Evolutionary conservation across 2,329 filamentous ascomycete species (phyloP).

Genomic region (Alternaria triticina): DNA sequence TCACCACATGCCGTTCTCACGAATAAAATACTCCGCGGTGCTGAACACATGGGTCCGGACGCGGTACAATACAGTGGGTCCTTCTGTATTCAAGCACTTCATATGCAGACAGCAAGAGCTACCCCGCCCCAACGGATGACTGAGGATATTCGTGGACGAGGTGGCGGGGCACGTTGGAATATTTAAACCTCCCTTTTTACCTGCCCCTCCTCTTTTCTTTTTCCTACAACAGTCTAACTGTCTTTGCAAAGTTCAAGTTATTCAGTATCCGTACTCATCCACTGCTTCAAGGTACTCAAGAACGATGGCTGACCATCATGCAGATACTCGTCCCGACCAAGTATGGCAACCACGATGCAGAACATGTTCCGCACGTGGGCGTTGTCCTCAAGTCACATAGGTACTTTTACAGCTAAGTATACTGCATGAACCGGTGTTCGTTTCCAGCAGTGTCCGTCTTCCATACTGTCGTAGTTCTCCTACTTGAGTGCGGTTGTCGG

Average conservation of each 20-base stretch:
- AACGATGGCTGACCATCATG: constrained; percentile 26
- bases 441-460: constrained; percentile 20
- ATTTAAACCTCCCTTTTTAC: constrained; percentile 24
- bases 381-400: constrained; percentile 47
- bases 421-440: constrained; percentile 54
- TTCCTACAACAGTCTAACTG: not conserved
- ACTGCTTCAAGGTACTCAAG: not conserved
- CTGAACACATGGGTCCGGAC: not conserved
- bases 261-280: constrained; percentile 28
- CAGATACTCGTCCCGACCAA: constrained; percentile 27
- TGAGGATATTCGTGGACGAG: constrained; percentile 21
- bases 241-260: not conserved
- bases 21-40: constrained; percentile 12
- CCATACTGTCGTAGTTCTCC: constrained; percentile 1
- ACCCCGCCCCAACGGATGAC: constrained; percentile 39
- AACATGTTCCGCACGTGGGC: constrained; percentile 40
- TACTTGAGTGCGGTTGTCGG: not conserved
- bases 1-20: not conserved
- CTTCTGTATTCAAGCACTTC: not conserved
- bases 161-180: constrained; percentile 10
- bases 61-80: constrained; percentile 11
- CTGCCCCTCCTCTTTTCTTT: constrained; percentile 2
- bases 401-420: constrained; percentile 49
- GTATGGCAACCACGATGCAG: constrained; percentile 42
- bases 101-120: constrained; percentile 19